Base-by-base conservation (phyloP, 345 rosid genomes). In the Hypericum androsaemum region DNA sequence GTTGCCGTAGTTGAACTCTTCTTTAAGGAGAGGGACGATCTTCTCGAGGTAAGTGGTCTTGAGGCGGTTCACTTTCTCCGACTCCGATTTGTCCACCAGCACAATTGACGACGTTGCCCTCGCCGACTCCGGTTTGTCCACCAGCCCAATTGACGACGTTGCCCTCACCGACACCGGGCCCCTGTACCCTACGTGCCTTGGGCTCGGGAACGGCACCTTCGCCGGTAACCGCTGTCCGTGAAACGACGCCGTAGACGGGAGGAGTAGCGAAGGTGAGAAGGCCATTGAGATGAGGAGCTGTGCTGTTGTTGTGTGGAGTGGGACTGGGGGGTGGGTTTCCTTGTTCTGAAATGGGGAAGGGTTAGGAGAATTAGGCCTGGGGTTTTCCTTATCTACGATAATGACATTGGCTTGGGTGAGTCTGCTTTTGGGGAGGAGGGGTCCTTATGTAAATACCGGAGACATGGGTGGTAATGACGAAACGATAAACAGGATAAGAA, bases 61-160 rank as follows among this genome's bases (percentile, higher is more conserved):
- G 57, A 92, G 84, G 35, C 96, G 73, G n/a, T 66, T 10, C 43
- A 74, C 52, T 45, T 76, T 92, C 67, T 81, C 88, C 6, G 94
- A 64, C 47, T 81, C 98, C 12, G 88, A 60, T 70, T 85, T 92
- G 38, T 92, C 96, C 68, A 92, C 88, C 80, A 85, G 50, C 47
- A 81, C 90, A 28, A 75, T 47, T 41, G 51, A 82, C 0, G 66
- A 71, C n/a, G 77, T 55, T 11, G 90, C 84, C 61, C n/a, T n/a
- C n/a, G n/a, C 88, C 6, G 94, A 64, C 47, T 81, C 98, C 12
- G 88, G 58, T 70, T 85, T 92, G 38, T 92, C 96, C 68, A 92
- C 88, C 80, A 85, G 50, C 47, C 80, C 90, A 28, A 75, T 47
- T 41, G 51, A n/a, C n/a, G n/a, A n/a, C n/a, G n/a, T n/a, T n/a